Evolutionary conservation across 768 basidiomycete genomes (phyloP).

Genomic region (Hypholoma sublateritium): DNA sequence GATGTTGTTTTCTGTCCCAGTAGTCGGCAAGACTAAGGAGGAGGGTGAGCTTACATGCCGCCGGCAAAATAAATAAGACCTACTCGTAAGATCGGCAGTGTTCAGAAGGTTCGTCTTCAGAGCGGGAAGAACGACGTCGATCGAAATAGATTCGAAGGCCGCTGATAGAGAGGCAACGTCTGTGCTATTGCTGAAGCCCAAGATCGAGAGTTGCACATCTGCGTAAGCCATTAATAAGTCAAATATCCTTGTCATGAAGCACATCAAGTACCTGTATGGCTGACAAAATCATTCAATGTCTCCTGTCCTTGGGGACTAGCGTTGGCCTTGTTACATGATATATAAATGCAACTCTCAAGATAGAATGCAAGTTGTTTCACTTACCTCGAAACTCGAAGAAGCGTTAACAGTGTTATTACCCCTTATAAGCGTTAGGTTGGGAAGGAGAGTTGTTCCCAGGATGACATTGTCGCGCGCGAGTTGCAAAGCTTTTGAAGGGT

Average conservation of each 20-base stretch:
- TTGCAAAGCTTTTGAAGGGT: constrained; percentile 45
- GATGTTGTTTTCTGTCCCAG: constrained; percentile 61
- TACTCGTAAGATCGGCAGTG: constrained; percentile 54
- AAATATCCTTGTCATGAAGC: neutral
- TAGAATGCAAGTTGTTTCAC: neutral
- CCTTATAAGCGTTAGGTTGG: constrained; percentile 55
- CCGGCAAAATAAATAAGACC: neutral
- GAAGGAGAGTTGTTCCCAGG: constrained; percentile 62
- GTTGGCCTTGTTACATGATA: constrained; percentile 46
- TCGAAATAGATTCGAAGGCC: constrained; percentile 60
- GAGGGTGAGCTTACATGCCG: neutral
- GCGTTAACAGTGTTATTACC: constrained; percentile 60
- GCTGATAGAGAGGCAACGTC: constrained; percentile 53
- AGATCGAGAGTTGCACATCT: constrained; percentile 59
- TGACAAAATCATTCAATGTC: constrained; percentile 69
- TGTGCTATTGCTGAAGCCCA: constrained; percentile 62
- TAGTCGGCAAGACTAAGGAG: constrained; percentile 56
- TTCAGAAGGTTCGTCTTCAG: constrained; percentile 56
- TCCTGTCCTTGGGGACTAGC: constrained; percentile 55
- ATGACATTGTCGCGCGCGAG: constrained; percentile 48
- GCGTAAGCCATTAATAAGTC: neutral
- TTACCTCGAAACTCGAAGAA: constrained; percentile 50
- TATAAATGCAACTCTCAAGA: constrained; percentile 6
- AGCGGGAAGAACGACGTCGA: constrained; percentile 59
- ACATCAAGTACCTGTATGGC: constrained; percentile 44